phyloP scores from a whole-genome alignment of 805 yeast genomes.

The Hanseniaspora clermontiae region DNA sequence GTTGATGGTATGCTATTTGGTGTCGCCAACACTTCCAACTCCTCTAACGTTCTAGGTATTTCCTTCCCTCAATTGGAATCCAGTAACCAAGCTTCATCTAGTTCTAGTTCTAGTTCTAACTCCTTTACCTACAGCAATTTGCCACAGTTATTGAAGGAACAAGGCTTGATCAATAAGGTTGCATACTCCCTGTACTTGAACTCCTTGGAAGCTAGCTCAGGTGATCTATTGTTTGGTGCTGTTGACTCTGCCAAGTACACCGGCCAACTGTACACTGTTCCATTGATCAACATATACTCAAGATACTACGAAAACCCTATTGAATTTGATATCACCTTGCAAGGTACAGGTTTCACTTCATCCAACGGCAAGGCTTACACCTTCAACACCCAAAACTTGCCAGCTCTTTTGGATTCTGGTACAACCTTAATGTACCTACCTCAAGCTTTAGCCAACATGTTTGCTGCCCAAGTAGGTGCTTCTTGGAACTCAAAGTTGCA shows the following conservation, averaged over 20 bases:
- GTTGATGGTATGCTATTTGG: constrained; percentile 47
- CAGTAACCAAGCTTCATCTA: constrained; percentile 24
- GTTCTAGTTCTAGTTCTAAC: too few relatives aligned
- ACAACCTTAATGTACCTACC: constrained; percentile 42
- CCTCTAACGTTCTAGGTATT: constrained; percentile 52
- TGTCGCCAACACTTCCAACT: constrained; percentile 43
- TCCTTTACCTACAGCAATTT: constrained; percentile 41
- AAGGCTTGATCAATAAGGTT: constrained; percentile 39
- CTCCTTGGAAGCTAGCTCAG: constrained; percentile 27
- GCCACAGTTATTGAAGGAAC: constrained; percentile 43
- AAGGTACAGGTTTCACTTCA: constrained; percentile 27
- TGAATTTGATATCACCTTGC: constrained; percentile 39
- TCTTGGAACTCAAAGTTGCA: constrained; percentile 28
- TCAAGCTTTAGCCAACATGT: constrained; percentile 21
- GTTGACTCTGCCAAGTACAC: constrained; percentile 42
- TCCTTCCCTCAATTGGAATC: constrained; percentile 49
- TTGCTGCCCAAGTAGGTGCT: constrained; percentile 27
- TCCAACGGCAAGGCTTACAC: constrained; percentile 15
- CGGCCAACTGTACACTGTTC: constrained; percentile 37
- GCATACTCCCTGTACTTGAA: constrained; percentile 47
- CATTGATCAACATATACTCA: constrained; percentile 34
- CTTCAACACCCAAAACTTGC: constrained; percentile 18
- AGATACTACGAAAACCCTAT: constrained; percentile 30
- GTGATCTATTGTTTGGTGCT: constrained; percentile 52
- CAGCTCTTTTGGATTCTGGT: constrained; percentile 46